Evolutionary conservation across 169 alveolate genomes (phyloP).

Genomic region (Besnoitia besnoiti): DNA sequence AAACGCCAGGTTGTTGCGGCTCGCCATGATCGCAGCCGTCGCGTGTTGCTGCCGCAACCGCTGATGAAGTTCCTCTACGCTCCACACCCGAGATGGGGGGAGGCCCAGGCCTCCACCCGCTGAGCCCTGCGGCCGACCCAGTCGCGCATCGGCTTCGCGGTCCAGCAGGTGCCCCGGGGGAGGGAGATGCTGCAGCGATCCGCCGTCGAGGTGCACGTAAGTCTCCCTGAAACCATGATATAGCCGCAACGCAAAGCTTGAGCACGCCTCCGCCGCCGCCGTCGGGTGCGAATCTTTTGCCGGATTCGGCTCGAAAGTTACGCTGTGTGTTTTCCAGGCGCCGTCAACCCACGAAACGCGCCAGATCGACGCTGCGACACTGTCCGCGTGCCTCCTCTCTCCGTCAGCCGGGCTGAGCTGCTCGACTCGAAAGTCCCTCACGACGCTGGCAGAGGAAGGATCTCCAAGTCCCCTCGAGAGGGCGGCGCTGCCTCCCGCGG

Average conservation of each 20-base stretch:
- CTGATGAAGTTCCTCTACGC: background rate
- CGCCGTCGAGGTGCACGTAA: background rate
- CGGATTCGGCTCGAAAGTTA: background rate
- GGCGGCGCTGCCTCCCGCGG: background rate
- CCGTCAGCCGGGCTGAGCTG: conserved; percentile 18
- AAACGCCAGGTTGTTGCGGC: too few species aligned
- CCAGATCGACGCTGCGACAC: background rate
- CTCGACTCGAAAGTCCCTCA: background rate
- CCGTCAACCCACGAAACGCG: conserved; percentile 4
- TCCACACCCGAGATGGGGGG: background rate
- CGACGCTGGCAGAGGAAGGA: background rate
- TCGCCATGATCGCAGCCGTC: background rate
- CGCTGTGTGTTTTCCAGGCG: background rate
- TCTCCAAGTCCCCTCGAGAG: too few species aligned
- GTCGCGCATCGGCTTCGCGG: too few species aligned
- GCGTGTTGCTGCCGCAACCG: background rate
- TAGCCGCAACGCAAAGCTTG: background rate
- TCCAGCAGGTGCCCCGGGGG: background rate
- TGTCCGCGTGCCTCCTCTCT: background rate
- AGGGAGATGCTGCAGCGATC: background rate
- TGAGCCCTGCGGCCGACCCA: background rate
- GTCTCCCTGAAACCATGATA: background rate
- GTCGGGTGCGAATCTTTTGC: background rate
- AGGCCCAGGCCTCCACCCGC: background rate
- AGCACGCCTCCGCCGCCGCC: background rate